Evolutionary conservation across 2,329 filamentous ascomycete genomes (phyloP), one percentile per base, ranked within the genome.

Genomic region (Cordyceps javanica): DNA sequence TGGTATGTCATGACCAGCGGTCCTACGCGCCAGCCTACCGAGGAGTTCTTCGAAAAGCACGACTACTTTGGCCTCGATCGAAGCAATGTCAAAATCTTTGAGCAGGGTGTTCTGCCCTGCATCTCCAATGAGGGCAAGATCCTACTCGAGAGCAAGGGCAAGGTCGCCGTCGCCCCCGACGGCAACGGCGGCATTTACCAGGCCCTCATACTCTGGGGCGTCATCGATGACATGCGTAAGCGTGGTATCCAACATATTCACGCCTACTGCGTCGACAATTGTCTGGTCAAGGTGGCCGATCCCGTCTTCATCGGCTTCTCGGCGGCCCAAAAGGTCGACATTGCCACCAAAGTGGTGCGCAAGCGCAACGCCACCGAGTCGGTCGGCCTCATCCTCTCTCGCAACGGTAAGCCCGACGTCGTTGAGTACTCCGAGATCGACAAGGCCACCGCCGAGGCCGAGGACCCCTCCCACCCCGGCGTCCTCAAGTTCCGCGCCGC

Each of bases 1-100:
- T 99, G 94, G 94, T 99, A 99, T 76, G 91, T 99, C 73, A 99
- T 99, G 94, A 99, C 94, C 67, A 96, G 91, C 68, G 94, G 94
- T 5, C 94, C 94, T 46, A 99, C 94, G 8, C 85, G 92, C 64
- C 85, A 85, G 61, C 90, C 92, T 41, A 99, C 94, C n/a, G 89
- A 96, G 78, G 80, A 88, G 61, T 99, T 94, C 79, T 97, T 99
- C 74, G 77, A 89, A 71, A 81, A 96, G 73, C 82, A 97, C 78
- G 83, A 84, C 59, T 97, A 91, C 79, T 99, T 99, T 72, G 94
- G 94, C 6, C 77, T 99, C 60, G 81, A 87, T 64, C 83, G 89
- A 74, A 85, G 88, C 71, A 94, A 99, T 69, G 88, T 99, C 60
- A 75, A 88, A 64, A 89, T 97, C 73, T 99, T 99, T 66, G 93